Base-by-base conservation (phyloP, 163 green algal species). In the Scenedesmus sp. region DNA sequence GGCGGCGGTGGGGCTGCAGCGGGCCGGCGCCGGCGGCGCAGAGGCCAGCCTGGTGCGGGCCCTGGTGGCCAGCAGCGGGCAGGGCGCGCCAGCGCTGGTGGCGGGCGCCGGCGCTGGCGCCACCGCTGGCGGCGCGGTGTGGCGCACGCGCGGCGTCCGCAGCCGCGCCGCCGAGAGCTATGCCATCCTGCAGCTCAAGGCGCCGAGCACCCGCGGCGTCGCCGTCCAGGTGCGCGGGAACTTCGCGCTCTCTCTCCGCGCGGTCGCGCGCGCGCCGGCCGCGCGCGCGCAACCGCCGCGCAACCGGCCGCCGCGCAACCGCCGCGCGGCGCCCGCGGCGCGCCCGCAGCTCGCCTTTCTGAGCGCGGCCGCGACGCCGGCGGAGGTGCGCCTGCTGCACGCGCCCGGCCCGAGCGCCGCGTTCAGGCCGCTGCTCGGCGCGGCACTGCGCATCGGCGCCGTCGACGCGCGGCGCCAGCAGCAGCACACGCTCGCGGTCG, bases 91-190 rank as follows among this genome's bases (percentile, higher is more conserved):
- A n/a, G n/a, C n/a, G n/a, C n/a, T 76, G 34, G 51, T 76, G 31
- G 54, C 67, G 63, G 67, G 50, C 9, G 64, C 67, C 28, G 67
- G 67, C 2, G 34, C 63, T 65, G 67, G 67, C 22, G 67, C 51
- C 50, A 15, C 67, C 50, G 67, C 31, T 20, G 9, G 11, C n/a
- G 28, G 47, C 20, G 48, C 31, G 20, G 9, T 76, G 28, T 76
- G 67, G 67, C 63, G 67, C 33, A 58, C 67, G 39, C 42, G 67
- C n/a, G n/a, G n/a, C n/a, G n/a, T n/a, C n/a, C n/a, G n/a, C n/a
- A n/a, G n/a, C n/a, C n/a, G n/a, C n/a, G n/a, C n/a, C n/a, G n/a
- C n/a, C n/a, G 69, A 77, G 39, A 66, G 33, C n/a, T 77, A 77
- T 48, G 62, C 53, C 22, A 77, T 77, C 24, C 56, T 77, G 54